Conservation (phyloP, 495 filamentous ascomycete species). For the Neurospora africana region DNA sequence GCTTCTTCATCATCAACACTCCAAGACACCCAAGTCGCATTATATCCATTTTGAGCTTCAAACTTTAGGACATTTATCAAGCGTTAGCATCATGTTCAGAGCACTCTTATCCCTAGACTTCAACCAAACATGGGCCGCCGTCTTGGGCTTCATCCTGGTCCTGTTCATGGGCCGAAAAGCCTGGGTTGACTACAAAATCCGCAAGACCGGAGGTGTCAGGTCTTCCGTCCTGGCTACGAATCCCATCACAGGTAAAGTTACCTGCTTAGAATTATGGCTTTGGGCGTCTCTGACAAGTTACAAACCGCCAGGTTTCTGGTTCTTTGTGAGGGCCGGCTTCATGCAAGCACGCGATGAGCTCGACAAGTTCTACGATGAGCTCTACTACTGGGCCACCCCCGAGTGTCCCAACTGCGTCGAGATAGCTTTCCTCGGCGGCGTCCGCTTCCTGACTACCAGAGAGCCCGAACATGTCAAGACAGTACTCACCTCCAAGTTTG, state of each 20-base stretch:
- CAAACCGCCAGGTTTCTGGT: slow-evolving; percentile 6
- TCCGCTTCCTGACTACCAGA: slow-evolving; percentile 37
- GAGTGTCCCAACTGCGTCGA: slow-evolving; percentile 31
- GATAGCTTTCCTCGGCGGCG: slow-evolving; percentile 18
- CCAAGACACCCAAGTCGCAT: neutral
- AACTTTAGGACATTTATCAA: neutral
- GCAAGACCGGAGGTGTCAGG: slow-evolving; percentile 11
- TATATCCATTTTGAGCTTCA: neutral
- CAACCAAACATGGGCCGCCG: neutral
- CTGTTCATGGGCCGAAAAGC: slow-evolving; percentile 3
- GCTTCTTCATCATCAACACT: neutral
- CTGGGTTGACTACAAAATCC: slow-evolving; percentile 12
- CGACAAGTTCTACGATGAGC: slow-evolving; percentile 19
- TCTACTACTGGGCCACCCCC: slow-evolving; percentile 21
- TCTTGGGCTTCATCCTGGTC: slow-evolving; percentile 5
- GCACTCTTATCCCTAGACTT: neutral
- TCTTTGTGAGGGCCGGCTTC: slow-evolving; percentile 11
- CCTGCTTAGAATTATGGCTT: neutral
- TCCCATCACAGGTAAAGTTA: slow-evolving; percentile 11
- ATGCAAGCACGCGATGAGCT: slow-evolving; percentile 23
- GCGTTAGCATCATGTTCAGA: slow-evolving; percentile 1
- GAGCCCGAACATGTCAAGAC: slow-evolving; percentile 51
- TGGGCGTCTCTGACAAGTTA: neutral
- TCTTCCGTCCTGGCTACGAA: slow-evolving; percentile 15
- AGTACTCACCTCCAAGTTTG: slow-evolving; percentile 44